A percentile compares a stretch with the other conserved stretches of the same genome.
phyloP scores from a whole-genome alignment of 345 rosid species.

The Hevea brasiliensis region DNA sequence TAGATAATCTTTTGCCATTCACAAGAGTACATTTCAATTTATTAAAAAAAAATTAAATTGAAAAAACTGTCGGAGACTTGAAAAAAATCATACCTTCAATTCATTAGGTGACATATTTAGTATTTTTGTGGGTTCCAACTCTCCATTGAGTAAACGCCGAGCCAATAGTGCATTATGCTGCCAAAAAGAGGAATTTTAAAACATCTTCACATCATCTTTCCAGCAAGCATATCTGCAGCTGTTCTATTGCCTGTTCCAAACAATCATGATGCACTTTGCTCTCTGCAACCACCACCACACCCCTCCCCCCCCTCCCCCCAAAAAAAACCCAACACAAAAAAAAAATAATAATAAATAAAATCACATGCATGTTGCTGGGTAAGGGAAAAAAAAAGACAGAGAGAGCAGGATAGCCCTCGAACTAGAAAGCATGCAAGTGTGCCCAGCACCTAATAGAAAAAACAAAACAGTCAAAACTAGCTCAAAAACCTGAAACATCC shows the following conservation, averaged over 20 bases:
- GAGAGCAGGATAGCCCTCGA: not conserved
- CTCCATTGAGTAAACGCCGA: constrained; percentile 70
- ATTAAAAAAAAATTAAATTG: not conserved
- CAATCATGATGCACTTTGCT: not conserved
- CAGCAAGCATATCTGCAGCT: not conserved
- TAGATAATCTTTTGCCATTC: too few species aligned
- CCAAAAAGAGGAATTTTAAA: constrained; percentile 19
- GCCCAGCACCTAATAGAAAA: not conserved
- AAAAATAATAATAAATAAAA: too few species aligned
- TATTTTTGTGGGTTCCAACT: constrained; percentile 78
- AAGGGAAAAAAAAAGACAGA: not conserved
- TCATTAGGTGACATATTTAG: constrained; percentile 87
- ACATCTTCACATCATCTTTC: not conserved
- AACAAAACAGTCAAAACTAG: not conserved
- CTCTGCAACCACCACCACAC: too few species aligned
- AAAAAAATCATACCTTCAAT: constrained; percentile 55
- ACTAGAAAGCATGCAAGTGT: not conserved
- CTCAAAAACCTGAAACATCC: not conserved
- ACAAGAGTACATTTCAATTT: not conserved
- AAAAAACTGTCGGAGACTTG: not conserved
- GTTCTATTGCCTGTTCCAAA: not conserved
- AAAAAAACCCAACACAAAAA: too few species aligned
- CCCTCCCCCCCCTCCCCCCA: too few species aligned
- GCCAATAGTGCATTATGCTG: constrained; percentile 66
- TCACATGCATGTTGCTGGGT: not conserved